Conservation (phyloP, 2,329 filamentous ascomycete species). For the Diaporthe nobilis region DNA sequence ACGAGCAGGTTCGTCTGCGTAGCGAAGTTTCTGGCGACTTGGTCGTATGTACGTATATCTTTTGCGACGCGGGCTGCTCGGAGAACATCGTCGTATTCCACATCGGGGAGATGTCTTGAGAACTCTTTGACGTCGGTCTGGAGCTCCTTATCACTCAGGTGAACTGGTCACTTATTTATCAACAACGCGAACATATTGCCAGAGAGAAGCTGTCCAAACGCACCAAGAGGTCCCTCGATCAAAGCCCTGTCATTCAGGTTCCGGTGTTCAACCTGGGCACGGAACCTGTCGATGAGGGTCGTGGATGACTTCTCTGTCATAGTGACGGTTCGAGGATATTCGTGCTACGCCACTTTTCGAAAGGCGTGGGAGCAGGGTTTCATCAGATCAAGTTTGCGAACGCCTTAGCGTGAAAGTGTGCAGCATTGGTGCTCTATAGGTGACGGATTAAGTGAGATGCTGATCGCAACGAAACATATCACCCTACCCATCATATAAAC, state of each 20-base stretch:
- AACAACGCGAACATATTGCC: not conserved
- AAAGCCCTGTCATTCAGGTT: slow-evolving; percentile 34
- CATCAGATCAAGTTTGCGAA: slow-evolving; percentile 11
- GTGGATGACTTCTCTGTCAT: slow-evolving; percentile 16
- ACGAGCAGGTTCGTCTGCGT: slow-evolving; percentile 50
- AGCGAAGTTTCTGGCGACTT: slow-evolving; percentile 50
- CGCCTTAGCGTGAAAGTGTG: not conserved
- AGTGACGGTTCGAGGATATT: not conserved
- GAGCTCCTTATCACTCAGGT: slow-evolving; percentile 55
- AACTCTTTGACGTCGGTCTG: slow-evolving; percentile 54
- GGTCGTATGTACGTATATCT: slow-evolving; percentile 56
- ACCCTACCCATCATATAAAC: not conserved
- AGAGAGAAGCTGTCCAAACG: too few species aligned
- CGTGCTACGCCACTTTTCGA: not conserved
- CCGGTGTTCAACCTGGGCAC: slow-evolving; percentile 26
- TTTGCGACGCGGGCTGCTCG: slow-evolving; percentile 58
- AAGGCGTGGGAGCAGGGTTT: not conserved
- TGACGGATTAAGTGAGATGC: not conserved
- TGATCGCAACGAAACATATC: not conserved
- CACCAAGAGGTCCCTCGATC: slow-evolving; percentile 40
- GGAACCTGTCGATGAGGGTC: slow-evolving; percentile 14
- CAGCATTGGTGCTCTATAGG: not conserved
- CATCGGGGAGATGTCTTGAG: slow-evolving; percentile 47
- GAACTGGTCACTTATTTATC: slow-evolving; percentile 49
- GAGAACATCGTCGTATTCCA: slow-evolving; percentile 50